These are phyloP conservation scores for Crithidia acanthocephali DNA, from an alignment of 208 protist species.

Conservation along the genomic window DNA sequence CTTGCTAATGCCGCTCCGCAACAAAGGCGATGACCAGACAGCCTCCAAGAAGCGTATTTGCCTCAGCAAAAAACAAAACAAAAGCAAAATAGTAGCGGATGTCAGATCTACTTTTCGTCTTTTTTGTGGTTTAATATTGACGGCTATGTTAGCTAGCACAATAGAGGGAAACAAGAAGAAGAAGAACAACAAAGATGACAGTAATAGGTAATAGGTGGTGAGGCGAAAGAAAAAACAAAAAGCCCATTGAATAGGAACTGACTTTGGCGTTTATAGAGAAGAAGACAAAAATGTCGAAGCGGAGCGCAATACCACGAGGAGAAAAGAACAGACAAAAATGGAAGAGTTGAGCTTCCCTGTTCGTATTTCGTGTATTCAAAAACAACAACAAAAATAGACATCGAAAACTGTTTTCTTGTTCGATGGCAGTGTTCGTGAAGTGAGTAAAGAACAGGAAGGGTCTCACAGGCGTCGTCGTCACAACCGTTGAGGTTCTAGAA, in stretches of 20 bases:
- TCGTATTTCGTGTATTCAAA: background rate
- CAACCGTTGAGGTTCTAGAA: background rate
- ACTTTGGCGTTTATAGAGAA: background rate
- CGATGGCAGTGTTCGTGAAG: background rate
- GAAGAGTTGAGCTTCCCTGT: background rate
- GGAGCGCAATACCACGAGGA: background rate
- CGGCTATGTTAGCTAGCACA: too few species aligned
- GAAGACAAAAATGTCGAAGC: background rate
- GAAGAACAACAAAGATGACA: too few species aligned
- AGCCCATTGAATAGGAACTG: background rate
- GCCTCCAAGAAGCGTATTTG: too few species aligned
- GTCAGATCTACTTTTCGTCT: too few species aligned
- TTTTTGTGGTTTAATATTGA: too few species aligned
- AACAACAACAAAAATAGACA: background rate
- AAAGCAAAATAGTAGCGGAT: too few species aligned
- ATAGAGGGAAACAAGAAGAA: too few species aligned
- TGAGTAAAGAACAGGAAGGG: too few species aligned
- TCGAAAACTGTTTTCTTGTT: background rate
- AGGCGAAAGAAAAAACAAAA: background rate
- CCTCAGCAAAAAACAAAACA: too few species aligned
- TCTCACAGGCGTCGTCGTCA: too few species aligned
- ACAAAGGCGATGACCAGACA: too few species aligned
- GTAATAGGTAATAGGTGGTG: background rate
- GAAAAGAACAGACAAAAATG: slow-evolving; percentile 2
- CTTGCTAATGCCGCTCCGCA: too few species aligned